Evolutionary conservation across 805 yeast genomes (phyloP).

Genomic region (Lachancea thermotolerans): DNA sequence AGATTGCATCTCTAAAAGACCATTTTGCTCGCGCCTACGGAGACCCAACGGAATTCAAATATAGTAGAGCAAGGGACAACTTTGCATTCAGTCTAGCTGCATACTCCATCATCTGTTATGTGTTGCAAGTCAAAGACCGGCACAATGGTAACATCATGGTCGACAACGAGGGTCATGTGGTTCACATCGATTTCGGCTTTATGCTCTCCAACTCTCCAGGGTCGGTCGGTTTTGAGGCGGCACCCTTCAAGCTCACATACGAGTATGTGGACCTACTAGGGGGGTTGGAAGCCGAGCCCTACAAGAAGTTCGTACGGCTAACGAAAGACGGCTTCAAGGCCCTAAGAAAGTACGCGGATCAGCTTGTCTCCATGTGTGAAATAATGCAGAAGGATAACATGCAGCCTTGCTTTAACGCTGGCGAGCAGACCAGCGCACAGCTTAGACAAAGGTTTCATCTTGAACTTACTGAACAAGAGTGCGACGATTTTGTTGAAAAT

Average conservation of each 20-base stretch:
- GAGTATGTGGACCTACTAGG: slow-evolving; percentile 89
- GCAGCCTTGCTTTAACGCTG: slow-evolving; percentile 87
- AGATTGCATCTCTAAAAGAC: slow-evolving; percentile 68
- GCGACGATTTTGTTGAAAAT: slow-evolving; percentile 72
- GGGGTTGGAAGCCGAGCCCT: slow-evolving; percentile 60
- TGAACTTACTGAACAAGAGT: slow-evolving; percentile 55
- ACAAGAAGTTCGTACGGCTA: slow-evolving; percentile 50
- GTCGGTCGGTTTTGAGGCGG: slow-evolving; percentile 93
- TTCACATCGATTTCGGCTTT: slow-evolving; percentile 94
- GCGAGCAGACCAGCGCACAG: slow-evolving; percentile 73
- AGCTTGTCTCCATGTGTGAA: slow-evolving; percentile 76
- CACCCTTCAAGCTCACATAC: slow-evolving; percentile 86
- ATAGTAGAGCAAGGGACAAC: slow-evolving; percentile 71
- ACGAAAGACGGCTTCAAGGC: slow-evolving; percentile 70
- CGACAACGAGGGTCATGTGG: slow-evolving; percentile 90
- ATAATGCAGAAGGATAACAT: slow-evolving; percentile 88
- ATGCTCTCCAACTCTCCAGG: slow-evolving; percentile 93
- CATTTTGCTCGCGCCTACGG: slow-evolving; percentile 80
- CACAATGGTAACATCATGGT: slow-evolving; percentile 98
- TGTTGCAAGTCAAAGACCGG: slow-evolving; percentile 89
- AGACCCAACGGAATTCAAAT: slow-evolving; percentile 43
- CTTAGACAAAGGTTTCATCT: slow-evolving; percentile 77
- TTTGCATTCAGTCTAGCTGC: slow-evolving; percentile 86
- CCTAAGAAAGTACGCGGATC: slow-evolving; percentile 65
- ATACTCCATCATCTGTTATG: slow-evolving; percentile 83